A percentile compares a stretch with the other conserved stretches of the same genome.
phyloP scores from a whole-genome alignment of 2,329 filamentous ascomycete species.

The Cladosporium colombiae region DNA sequence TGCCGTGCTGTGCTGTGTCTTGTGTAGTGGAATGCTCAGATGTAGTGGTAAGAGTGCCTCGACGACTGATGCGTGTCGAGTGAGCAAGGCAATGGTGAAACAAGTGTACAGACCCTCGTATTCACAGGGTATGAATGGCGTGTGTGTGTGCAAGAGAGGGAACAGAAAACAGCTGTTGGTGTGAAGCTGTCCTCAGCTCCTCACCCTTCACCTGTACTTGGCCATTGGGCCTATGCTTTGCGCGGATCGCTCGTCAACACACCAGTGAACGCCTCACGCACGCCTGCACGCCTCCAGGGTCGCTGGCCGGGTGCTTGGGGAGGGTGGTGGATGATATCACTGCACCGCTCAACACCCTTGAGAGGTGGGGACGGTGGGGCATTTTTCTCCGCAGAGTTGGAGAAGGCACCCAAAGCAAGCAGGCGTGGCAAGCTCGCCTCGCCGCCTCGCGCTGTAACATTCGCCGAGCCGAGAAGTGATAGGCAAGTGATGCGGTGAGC shows the following conservation, averaged over 20 bases:
- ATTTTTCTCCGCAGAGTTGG: slow-evolving; percentile 1
- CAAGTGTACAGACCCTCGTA: not conserved
- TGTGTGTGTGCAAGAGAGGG: not conserved
- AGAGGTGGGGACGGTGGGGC: slow-evolving; percentile 7
- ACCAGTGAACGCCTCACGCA: not conserved
- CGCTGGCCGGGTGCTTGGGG: slow-evolving; percentile 1
- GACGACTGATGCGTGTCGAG: not conserved
- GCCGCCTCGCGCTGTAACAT: not conserved
- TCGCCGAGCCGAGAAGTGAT: slow-evolving; percentile 6
- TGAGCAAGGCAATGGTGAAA: not conserved
- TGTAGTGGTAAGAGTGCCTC: no score
- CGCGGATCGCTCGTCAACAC: slow-evolving; percentile 10
- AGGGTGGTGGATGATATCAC: slow-evolving; percentile 15
- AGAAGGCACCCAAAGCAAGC: not conserved
- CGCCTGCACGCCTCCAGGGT: not conserved
- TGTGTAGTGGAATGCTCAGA: not conserved
- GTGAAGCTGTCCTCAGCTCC: slow-evolving; percentile 1
- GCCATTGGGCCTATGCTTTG: slow-evolving; percentile 9
- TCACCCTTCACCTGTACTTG: slow-evolving; percentile 11
- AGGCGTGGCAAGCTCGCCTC: not conserved
- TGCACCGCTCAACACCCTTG: slow-evolving; percentile 14
- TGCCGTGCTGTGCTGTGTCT: slow-evolving; percentile 4
- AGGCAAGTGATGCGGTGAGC: slow-evolving; percentile 2
- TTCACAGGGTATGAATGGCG: not conserved
- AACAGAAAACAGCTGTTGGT: not conserved